These are phyloP conservation scores for Drechslerella dactyloides DNA, from an alignment of 2,329 filamentous ascomycete genomes.

Conservation along the genomic window DNA sequence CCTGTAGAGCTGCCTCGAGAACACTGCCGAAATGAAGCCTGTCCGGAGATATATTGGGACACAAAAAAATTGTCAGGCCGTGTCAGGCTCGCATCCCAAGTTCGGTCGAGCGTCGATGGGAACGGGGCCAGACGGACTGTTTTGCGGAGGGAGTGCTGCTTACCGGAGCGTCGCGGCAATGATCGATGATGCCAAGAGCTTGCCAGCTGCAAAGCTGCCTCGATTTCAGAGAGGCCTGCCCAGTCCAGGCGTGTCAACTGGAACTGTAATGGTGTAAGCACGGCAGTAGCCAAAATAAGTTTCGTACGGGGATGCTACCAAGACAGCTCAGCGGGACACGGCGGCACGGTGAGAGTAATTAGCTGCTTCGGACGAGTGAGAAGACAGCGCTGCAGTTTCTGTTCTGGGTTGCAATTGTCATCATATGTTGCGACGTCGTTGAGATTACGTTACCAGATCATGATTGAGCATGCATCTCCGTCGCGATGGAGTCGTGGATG, in stretches of 20 bases:
- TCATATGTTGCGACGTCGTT: neutral
- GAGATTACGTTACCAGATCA: neutral
- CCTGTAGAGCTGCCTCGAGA: neutral
- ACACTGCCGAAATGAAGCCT: neutral
- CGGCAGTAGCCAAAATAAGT: neutral
- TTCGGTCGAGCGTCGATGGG: neutral
- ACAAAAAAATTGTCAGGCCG: slow-evolving; percentile 1
- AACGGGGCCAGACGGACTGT: slow-evolving; percentile 1
- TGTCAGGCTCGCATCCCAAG: neutral
- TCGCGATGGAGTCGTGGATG: neutral
- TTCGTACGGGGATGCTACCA: neutral
- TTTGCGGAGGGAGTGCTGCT: neutral
- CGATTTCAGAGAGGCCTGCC: neutral
- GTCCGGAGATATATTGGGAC: neutral
- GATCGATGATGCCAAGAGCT: slow-evolving; percentile 42
- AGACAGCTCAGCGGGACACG: too few relatives aligned
- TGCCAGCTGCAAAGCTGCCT: slow-evolving; percentile 21
- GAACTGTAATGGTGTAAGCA: neutral
- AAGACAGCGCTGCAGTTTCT: too few relatives aligned
- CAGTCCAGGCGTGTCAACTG: neutral
- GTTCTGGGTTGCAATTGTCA: too few relatives aligned
- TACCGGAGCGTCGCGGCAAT: slow-evolving; percentile 47
- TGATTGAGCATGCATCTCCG: too few relatives aligned
- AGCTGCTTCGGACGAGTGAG: too few relatives aligned
- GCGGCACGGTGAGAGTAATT: too few relatives aligned